Conservation (phyloP, 2,329 filamentous ascomycete genomes). For the Ceratocystis cacaofunesta region DNA sequence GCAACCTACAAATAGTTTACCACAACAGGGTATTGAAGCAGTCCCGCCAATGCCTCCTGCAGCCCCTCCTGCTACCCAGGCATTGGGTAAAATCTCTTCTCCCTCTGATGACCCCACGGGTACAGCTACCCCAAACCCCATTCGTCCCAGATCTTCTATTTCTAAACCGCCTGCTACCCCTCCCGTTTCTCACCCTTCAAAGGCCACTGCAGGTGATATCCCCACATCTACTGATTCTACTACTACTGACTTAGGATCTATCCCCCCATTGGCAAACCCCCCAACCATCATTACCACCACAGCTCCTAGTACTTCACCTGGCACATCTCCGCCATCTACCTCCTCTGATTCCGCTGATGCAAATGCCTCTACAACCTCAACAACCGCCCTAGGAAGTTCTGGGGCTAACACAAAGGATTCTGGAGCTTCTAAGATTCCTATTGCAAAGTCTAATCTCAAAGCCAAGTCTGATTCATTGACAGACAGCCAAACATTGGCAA, state of each 20-base stretch:
- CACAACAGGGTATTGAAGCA: neutral
- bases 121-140: neutral
- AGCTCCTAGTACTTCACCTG: slow-evolving; percentile 2
- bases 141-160: neutral
- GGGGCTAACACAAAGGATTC: neutral
- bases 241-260: slow-evolving; percentile 25
- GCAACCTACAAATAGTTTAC: slow-evolving; percentile 24
- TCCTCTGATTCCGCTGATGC: slow-evolving; percentile 15
- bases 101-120: neutral
- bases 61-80: neutral
- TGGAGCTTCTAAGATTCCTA: neutral
- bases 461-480: neutral
- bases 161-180: neutral
- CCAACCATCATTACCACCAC: neutral
- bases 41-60: neutral
- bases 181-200: neutral
- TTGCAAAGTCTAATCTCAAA: neutral
- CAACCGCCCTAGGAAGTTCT: neutral
- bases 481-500: neutral
- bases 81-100: neutral
- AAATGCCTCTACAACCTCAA: neutral
- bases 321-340: slow-evolving; percentile 25
- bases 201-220: neutral
- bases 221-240: neutral
- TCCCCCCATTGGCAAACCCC: neutral